Percentiles rank a stretch among this genome's conserved stretches.
phyloP scores from a whole-genome alignment of 495 filamentous ascomycete species.

The Sphaerosporella brunnea region DNA sequence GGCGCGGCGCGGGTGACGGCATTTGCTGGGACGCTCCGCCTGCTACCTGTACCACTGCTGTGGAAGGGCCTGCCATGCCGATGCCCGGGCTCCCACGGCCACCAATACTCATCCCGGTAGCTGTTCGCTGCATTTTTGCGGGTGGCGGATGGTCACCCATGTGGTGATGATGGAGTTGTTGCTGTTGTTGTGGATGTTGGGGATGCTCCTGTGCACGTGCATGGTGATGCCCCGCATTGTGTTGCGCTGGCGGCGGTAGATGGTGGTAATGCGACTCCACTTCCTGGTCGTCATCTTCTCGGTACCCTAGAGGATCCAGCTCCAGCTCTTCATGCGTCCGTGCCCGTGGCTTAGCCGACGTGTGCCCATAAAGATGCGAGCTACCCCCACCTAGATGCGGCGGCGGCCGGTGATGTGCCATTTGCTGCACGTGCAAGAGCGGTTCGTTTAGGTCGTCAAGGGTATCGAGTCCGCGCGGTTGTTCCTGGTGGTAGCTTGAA shows the following conservation, averaged over 20 bases:
- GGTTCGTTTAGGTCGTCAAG: slow-evolving; percentile 25
- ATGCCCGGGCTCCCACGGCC: slow-evolving; percentile 33
- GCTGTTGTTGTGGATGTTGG: not conserved
- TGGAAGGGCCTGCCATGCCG: slow-evolving; percentile 44
- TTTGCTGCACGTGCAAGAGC: slow-evolving; percentile 25
- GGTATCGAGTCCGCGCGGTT: slow-evolving; percentile 25
- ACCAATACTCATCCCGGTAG: slow-evolving; percentile 27
- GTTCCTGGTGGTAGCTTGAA: slow-evolving; percentile 13
- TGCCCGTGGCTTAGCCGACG: slow-evolving; percentile 24
- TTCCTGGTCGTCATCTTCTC: slow-evolving; percentile 26
- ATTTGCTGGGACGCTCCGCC: slow-evolving; percentile 30
- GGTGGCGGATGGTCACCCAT: slow-evolving; percentile 23
- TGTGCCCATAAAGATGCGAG: slow-evolving; percentile 22
- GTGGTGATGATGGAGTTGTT: slow-evolving; percentile 17
- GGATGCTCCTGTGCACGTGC: slow-evolving; percentile 9
- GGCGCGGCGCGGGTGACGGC: slow-evolving; percentile 43
- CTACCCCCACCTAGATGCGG: slow-evolving; percentile 25
- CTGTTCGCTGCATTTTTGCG: slow-evolving; percentile 22
- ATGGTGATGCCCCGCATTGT: slow-evolving; percentile 11
- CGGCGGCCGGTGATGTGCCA: slow-evolving; percentile 26
- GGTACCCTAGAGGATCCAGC: slow-evolving; percentile 21
- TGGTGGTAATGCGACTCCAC: slow-evolving; percentile 23
- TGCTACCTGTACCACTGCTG: slow-evolving; percentile 8
- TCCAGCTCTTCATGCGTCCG: slow-evolving; percentile 27
- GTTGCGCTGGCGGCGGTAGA: slow-evolving; percentile 12